phyloP scores from a whole-genome alignment of 306 rosid species.

The Rosa persica region DNA sequence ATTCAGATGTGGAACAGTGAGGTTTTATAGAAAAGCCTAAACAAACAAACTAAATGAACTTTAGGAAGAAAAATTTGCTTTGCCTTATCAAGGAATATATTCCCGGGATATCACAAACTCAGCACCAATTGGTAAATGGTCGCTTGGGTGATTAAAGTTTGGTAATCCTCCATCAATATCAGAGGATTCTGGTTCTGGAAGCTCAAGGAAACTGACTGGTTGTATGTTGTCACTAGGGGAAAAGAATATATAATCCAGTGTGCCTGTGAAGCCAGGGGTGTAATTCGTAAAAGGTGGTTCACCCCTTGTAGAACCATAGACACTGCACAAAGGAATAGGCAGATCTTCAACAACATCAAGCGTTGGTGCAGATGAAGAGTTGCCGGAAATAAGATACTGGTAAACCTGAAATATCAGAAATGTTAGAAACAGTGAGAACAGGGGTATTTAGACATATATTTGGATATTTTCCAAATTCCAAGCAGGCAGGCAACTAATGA shows the following conservation, averaged over 20 bases:
- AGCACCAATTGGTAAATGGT: constrained; percentile 88
- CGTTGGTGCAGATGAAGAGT: constrained; percentile 35
- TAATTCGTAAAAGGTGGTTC: constrained; percentile 90
- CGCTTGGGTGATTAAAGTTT: constrained; percentile 73
- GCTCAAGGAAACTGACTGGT: constrained; percentile 77
- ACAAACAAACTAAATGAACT: neutral
- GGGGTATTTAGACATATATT: neutral
- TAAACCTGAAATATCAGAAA: constrained; percentile 59
- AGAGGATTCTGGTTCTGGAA: constrained; percentile 58
- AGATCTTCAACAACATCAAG: constrained; percentile 45
- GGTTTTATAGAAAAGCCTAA: neutral
- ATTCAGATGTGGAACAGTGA: neutral
- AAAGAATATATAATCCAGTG: constrained; percentile 75
- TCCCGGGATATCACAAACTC: constrained; percentile 61
- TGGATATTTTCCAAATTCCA: neutral
- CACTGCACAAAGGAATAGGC: constrained; percentile 69
- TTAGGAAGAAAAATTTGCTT: neutral
- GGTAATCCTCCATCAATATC: constrained; percentile 84
- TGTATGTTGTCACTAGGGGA: constrained; percentile 55
- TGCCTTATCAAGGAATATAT: constrained; percentile 10
- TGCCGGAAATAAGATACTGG: constrained; percentile 62
- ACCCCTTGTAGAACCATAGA: constrained; percentile 57
- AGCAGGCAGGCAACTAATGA: neutral
- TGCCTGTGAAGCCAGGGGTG: constrained; percentile 91
- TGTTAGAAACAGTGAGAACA: constrained; percentile 16